Percentiles rank a stretch among this genome's conserved stretches.
Evolutionary conservation across 1,284 basidiomycete species (phyloP).

Genomic region (Inonotus hispidus): DNA sequence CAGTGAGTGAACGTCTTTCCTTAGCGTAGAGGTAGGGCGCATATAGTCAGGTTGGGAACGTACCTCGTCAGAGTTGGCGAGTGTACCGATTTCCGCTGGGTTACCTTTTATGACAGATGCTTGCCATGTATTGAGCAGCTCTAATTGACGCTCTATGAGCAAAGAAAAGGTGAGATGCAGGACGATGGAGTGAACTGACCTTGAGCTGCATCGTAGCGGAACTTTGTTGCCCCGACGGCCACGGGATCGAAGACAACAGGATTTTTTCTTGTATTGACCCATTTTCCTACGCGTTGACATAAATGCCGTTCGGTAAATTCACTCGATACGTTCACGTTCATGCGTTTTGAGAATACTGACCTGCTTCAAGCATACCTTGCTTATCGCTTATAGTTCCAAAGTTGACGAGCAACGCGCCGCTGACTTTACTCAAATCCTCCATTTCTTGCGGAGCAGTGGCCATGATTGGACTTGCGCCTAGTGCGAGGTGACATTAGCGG

Average conservation of each 20-base stretch:
- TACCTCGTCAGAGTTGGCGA: slow-evolving; percentile 74
- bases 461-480: slow-evolving; percentile 94
- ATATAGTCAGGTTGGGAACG: slow-evolving; percentile 8
- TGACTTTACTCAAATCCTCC: slow-evolving; percentile 67
- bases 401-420: slow-evolving; percentile 78
- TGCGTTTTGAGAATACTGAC: slow-evolving; percentile 30
- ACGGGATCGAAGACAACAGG: slow-evolving; percentile 94
- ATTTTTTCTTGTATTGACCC: slow-evolving; percentile 69
- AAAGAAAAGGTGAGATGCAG: background rate
- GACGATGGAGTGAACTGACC: slow-evolving; percentile 29
- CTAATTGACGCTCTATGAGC: slow-evolving; percentile 33
- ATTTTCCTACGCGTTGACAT: slow-evolving; percentile 34
- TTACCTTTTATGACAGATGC: slow-evolving; percentile 95
- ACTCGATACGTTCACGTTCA: background rate
- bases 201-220: slow-evolving; percentile 56
- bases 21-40: background rate
- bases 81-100: slow-evolving; percentile 81
- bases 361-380: slow-evolving; percentile 81
- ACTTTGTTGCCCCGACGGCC: slow-evolving; percentile 81
- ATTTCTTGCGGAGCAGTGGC: slow-evolving; percentile 81
- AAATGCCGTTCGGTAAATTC: background rate
- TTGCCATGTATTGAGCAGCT: slow-evolving; percentile 82
- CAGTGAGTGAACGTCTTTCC: background rate
- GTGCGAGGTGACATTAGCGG: slow-evolving; percentile 88
- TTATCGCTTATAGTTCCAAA: slow-evolving; percentile 82